A percentile compares a stretch with the other conserved stretches of the same genome.
Conservation (phyloP, 495 filamentous ascomycete genomes). For the Neurospora discreta region DNA sequence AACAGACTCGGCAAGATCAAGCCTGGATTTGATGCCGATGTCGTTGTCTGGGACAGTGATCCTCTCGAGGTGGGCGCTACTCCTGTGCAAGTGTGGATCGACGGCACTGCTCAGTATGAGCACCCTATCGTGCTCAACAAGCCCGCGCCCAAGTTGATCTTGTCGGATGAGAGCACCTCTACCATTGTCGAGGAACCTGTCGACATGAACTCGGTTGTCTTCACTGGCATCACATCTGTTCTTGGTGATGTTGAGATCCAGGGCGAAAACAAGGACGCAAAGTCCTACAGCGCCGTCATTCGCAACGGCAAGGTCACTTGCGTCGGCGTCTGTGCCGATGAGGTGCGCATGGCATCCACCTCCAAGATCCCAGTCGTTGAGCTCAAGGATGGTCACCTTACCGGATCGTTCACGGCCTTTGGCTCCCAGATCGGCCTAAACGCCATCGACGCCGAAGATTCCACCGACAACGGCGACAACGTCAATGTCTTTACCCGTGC, state of each 20-base stretch:
- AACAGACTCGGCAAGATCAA: slow-evolving; percentile 51
- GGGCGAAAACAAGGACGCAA: neutral
- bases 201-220: slow-evolving; percentile 26
- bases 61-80: slow-evolving; percentile 50
- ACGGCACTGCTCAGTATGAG: slow-evolving; percentile 44
- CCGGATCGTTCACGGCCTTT: slow-evolving; percentile 44
- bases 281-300: slow-evolving; percentile 29
- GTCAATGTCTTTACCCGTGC: slow-evolving; percentile 30
- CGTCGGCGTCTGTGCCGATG: slow-evolving; percentile 30
- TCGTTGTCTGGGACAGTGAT: slow-evolving; percentile 58
- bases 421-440: slow-evolving; percentile 41
- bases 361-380: slow-evolving; percentile 24
- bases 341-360: slow-evolving; percentile 19
- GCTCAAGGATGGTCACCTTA: slow-evolving; percentile 45
- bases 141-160: slow-evolving; percentile 16
- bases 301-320: slow-evolving; percentile 40
- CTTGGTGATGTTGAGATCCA: slow-evolving; percentile 16
- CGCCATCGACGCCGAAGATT: slow-evolving; percentile 42
- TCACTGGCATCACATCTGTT: slow-evolving; percentile 36
- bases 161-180: slow-evolving; percentile 17
- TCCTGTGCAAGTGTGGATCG: slow-evolving; percentile 54
- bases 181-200: slow-evolving; percentile 25
- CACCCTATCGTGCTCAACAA: slow-evolving; percentile 31
- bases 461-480: slow-evolving; percentile 35
- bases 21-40: slow-evolving; percentile 52